Conservation (phyloP, 768 basidiomycete species). For the Panellus pusillus region DNA sequence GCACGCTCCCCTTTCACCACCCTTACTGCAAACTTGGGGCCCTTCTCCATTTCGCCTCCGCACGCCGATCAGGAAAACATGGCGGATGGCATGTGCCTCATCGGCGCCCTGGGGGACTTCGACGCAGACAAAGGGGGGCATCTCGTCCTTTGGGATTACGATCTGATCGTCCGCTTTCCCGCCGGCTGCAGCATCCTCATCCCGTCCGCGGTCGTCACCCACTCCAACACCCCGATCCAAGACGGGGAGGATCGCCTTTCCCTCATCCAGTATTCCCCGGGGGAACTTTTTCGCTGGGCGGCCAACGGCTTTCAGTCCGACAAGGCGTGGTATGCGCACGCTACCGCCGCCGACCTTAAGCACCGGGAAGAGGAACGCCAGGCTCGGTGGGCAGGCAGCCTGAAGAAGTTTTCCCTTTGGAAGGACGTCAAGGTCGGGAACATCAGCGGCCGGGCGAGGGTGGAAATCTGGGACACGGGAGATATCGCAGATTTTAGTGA, state of each 20-base stretch:
- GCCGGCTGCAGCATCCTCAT: slow-evolving; percentile 24
- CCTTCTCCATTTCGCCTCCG: not conserved
- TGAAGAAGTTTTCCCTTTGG: not conserved
- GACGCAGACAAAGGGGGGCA: too few relatives aligned
- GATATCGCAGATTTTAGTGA: too few relatives aligned
- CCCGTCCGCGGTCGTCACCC: slow-evolving; percentile 24
- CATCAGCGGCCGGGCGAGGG: too few relatives aligned
- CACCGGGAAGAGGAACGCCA: not conserved
- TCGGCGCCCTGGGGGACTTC: slow-evolving; percentile 28
- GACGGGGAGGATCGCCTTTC: slow-evolving; percentile 19
- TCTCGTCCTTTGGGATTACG: slow-evolving; percentile 26
- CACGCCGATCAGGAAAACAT: slow-evolving; percentile 28
- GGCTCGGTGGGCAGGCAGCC: not conserved
- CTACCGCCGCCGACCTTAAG: not conserved
- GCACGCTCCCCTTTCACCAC: too few relatives aligned
- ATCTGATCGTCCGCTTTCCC: slow-evolving; percentile 26
- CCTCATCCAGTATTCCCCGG: slow-evolving; percentile 25
- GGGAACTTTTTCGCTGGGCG: slow-evolving; percentile 25
- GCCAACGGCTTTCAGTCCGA: slow-evolving; percentile 19
- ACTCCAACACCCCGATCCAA: slow-evolving; percentile 22
- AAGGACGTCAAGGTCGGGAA: too few relatives aligned
- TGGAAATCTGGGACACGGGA: too few relatives aligned
- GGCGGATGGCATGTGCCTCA: slow-evolving; percentile 26
- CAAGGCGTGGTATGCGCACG: not conserved
- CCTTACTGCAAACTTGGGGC: too few relatives aligned